Conservation (phyloP, 2,329 filamentous ascomycete species). For the Ceratocystis ficicola region DNA sequence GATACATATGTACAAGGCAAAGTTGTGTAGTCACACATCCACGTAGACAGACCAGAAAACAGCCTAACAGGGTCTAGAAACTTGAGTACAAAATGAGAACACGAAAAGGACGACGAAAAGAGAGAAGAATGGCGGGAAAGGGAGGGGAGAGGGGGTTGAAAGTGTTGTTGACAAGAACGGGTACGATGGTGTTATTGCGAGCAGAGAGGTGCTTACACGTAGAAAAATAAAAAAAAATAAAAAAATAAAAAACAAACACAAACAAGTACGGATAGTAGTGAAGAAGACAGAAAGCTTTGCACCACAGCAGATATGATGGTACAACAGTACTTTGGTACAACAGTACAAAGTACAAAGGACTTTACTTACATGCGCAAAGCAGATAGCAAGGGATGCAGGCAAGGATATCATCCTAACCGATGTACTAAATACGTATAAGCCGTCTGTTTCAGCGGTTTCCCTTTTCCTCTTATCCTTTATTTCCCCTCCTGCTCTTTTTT, state of each 20-base stretch:
- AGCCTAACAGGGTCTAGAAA: background rate
- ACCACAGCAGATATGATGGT: background rate
- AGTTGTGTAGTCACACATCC: background rate
- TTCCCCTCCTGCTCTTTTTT: too few relatives aligned
- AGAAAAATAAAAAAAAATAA: background rate
- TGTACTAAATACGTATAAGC: constrained; percentile 10
- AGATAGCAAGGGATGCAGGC: background rate
- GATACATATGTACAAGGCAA: background rate
- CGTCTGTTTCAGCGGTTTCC: constrained; percentile 2
- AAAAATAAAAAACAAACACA: background rate
- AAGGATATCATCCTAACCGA: background rate
- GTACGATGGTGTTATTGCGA: too few relatives aligned
- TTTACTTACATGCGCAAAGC: background rate
- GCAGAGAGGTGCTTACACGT: background rate
- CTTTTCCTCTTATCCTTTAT: background rate
- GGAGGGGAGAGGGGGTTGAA: background rate
- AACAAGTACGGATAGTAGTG: background rate
- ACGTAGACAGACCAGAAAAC: background rate
- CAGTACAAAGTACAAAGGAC: background rate
- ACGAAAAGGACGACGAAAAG: background rate
- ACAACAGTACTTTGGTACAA: background rate
- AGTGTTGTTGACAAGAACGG: too few relatives aligned
- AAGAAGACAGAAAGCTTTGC: background rate
- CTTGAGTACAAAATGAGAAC: too few relatives aligned
- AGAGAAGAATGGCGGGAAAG: background rate